Evolutionary conservation across 1,139 yeast genomes (phyloP).

Genomic region (Geotrichum aggregatum): DNA sequence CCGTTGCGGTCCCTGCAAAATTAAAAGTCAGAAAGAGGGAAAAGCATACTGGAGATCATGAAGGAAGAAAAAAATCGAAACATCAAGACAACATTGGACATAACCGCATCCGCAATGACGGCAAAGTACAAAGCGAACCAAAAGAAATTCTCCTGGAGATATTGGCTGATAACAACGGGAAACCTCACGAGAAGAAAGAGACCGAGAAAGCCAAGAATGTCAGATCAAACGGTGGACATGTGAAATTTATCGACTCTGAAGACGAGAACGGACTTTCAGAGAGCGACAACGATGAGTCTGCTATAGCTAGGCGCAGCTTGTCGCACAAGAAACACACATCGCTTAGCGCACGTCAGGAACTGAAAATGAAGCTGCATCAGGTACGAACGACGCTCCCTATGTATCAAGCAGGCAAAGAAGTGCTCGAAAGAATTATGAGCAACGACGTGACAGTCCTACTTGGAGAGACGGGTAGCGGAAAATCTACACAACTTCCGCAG

Average conservation of each 20-base stretch:
- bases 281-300: slow-evolving; percentile 28
- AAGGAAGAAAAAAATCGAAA: slow-evolving; percentile 2
- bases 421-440: slow-evolving; percentile 51
- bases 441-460: slow-evolving; percentile 74
- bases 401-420: slow-evolving; percentile 62
- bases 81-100: background rate
- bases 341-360: slow-evolving; percentile 8
- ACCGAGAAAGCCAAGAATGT: slow-evolving; percentile 5
- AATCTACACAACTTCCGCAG: slow-evolving; percentile 92
- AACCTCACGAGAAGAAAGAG: background rate
- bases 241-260: slow-evolving; percentile 34
- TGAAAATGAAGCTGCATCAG: slow-evolving; percentile 39
- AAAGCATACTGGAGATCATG: background rate
- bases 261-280: slow-evolving; percentile 37
- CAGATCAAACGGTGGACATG: slow-evolving; percentile 14
- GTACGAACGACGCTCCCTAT: slow-evolving; percentile 67
- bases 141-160: background rate
- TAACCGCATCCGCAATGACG: background rate
- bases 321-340: slow-evolving; percentile 2
- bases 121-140: background rate
- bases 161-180: background rate
- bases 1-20: background rate
- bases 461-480: slow-evolving; percentile 98
- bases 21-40: slow-evolving; percentile 4
- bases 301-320: slow-evolving; percentile 22